phyloP scores from a whole-genome alignment of 768 basidiomycete genomes.

The Boletus rubroflammeus region DNA sequence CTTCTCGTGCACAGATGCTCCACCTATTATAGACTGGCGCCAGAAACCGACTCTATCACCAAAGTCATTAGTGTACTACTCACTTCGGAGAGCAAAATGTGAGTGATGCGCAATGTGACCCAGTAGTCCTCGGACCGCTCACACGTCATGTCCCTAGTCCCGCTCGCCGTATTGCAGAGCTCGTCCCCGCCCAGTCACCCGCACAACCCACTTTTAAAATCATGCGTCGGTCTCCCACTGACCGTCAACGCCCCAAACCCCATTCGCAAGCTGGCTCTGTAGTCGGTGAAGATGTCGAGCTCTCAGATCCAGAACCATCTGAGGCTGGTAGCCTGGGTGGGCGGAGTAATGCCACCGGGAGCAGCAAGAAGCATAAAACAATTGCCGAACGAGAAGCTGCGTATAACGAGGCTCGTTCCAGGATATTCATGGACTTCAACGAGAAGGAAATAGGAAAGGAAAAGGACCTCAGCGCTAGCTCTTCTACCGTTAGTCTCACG shows the following conservation, averaged over 20 bases:
- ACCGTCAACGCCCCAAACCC: conserved; percentile 52
- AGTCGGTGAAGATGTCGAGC: conserved; percentile 69
- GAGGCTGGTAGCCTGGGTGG: conserved; percentile 76
- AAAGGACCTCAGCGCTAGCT: conserved; percentile 72
- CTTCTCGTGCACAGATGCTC: conserved; percentile 85
- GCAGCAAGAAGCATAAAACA: conserved; percentile 69
- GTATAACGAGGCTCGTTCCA: conserved; percentile 81
- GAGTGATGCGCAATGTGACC: conserved; percentile 29
- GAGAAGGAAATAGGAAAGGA: conserved; percentile 65
- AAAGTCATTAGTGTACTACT: conserved; percentile 59
- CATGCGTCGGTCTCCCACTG: conserved; percentile 65
- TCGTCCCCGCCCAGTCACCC: conserved; percentile 70
- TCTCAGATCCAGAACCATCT: conserved; percentile 76
- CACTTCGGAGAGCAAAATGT: conserved; percentile 74
- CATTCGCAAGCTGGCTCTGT: conserved; percentile 73
- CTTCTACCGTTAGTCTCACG: conserved; percentile 67
- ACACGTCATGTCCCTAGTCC: conserved; percentile 47
- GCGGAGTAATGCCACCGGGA: conserved; percentile 59
- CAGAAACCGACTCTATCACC: conserved; percentile 61
- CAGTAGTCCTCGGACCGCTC: conserved; percentile 1
- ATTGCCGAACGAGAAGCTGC: conserved; percentile 85
- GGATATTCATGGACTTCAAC: conserved; percentile 83
- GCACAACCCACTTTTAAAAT: conserved; percentile 82
- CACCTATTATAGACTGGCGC: conserved; percentile 70
- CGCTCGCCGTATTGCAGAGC: conserved; percentile 62